These are phyloP conservation scores for Malassezia nana DNA, from an alignment of 1,284 basidiomycete genomes.

Conservation along the genomic window DNA sequence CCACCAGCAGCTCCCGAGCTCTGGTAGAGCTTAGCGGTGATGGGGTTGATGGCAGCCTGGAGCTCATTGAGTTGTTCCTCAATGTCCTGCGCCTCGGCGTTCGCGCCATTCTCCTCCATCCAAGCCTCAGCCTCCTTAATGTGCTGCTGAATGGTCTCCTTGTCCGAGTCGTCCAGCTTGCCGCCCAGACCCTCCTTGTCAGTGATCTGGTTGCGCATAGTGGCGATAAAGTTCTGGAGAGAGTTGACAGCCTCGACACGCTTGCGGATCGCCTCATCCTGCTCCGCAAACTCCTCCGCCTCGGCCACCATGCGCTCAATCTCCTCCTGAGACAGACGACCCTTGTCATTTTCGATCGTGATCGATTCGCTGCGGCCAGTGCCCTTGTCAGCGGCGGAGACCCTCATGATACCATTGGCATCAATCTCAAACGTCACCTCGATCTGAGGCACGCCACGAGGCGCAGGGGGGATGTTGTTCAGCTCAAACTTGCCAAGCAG, in stretches of 20 bases:
- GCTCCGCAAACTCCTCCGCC: conserved; percentile 47
- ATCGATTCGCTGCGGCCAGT: conserved; percentile 45
- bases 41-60: conserved; percentile 44
- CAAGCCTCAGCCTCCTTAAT: conserved; percentile 47
- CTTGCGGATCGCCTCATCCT: conserved; percentile 46
- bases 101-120: conserved; percentile 46
- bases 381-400: conserved; percentile 46
- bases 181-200: conserved; percentile 48
- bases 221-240: conserved; percentile 46
- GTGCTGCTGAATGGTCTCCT: conserved; percentile 43
- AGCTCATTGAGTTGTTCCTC: conserved; percentile 47
- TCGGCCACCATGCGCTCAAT: conserved; percentile 48
- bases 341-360: conserved; percentile 48
- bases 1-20: conserved; percentile 19
- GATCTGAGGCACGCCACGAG: conserved; percentile 64
- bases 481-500: conserved; percentile 93
- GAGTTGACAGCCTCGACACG: conserved; percentile 45
- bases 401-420: conserved; percentile 48
- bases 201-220: conserved; percentile 37
- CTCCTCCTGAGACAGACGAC: conserved; percentile 42
- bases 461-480: conserved; percentile 79
- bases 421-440: conserved; percentile 49
- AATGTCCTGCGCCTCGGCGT: conserved; percentile 44
- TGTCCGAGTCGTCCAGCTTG: conserved; percentile 48
- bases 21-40: conserved; percentile 47